Evolutionary conservation across 2,329 filamentous ascomycete genomes (phyloP).

Genomic region (Verticillium klebahnii): DNA sequence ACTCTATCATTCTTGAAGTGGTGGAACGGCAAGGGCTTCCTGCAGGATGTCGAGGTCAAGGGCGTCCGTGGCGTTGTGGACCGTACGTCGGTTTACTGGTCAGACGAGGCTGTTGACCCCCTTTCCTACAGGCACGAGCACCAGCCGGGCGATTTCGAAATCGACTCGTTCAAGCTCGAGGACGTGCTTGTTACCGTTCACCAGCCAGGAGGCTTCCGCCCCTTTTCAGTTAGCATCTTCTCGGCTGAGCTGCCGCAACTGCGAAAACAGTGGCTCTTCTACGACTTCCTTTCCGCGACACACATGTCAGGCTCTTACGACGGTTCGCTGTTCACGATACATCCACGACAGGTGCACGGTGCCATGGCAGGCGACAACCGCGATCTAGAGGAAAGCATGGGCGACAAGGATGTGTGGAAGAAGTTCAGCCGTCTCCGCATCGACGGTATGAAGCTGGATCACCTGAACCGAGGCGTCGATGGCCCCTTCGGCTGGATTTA

Average conservation of each 20-base stretch:
- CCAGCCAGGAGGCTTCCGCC: slow-evolving; percentile 86
- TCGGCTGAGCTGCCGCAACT: slow-evolving; percentile 90
- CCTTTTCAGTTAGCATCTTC: slow-evolving; percentile 92
- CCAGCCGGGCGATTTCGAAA: slow-evolving; percentile 89
- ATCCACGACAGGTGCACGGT: slow-evolving; percentile 85
- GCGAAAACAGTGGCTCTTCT: slow-evolving; percentile 95
- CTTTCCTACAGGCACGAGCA: slow-evolving; percentile 85
- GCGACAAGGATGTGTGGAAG: slow-evolving; percentile 76
- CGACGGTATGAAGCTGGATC: slow-evolving; percentile 90
- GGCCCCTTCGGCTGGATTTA: slow-evolving; percentile 98
- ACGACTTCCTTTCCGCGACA: slow-evolving; percentile 92
- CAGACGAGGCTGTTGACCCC: slow-evolving; percentile 67
- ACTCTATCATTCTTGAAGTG: slow-evolving; percentile 97
- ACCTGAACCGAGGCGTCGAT: slow-evolving; percentile 87
- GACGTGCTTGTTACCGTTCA: slow-evolving; percentile 89
- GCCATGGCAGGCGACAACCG: slow-evolving; percentile 60
- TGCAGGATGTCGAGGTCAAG: slow-evolving; percentile 90
- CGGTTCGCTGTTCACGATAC: slow-evolving; percentile 93
- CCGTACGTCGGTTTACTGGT: slow-evolving; percentile 75
- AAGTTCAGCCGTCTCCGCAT: slow-evolving; percentile 92
- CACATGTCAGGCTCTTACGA: slow-evolving; percentile 96
- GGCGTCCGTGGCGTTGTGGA: slow-evolving; percentile 91
- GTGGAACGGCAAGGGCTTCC: slow-evolving; percentile 92
- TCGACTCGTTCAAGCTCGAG: slow-evolving; percentile 94
- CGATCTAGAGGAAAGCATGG: slow-evolving; percentile 52